Conservation (phyloP, 1,284 basidiomycete species). For the Ceratobasidium sp. region DNA sequence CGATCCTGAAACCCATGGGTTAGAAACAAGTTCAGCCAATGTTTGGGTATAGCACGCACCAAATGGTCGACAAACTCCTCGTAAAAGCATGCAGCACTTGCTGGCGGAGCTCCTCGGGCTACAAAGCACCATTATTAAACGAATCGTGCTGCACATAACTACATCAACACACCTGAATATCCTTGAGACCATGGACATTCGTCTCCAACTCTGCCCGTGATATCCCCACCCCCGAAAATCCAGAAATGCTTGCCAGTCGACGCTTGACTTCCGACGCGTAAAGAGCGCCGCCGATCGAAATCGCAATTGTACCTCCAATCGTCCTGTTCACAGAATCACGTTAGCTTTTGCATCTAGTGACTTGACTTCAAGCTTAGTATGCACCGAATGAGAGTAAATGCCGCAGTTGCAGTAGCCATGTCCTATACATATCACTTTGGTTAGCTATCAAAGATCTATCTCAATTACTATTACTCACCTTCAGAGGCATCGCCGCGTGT, state of each 20-base stretch:
- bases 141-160: not conserved
- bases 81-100: slow-evolving; percentile 53
- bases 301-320: slow-evolving; percentile 51
- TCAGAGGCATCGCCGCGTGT: slow-evolving; percentile 52
- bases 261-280: slow-evolving; percentile 48
- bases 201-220: slow-evolving; percentile 27
- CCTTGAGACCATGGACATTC: slow-evolving; percentile 43
- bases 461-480: not conserved
- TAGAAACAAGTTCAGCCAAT: not conserved
- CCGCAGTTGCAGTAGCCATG: slow-evolving; percentile 51
- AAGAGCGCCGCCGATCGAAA: slow-evolving; percentile 50
- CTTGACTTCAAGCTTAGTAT: not conserved
- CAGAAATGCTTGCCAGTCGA: slow-evolving; percentile 45
- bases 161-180: slow-evolving; percentile 46
- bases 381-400: slow-evolving; percentile 49
- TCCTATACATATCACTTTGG: slow-evolving; percentile 32
- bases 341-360: not conserved
- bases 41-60: slow-evolving; percentile 44
- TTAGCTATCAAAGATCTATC: no score
- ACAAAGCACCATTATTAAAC: not conserved
- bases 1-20: slow-evolving; percentile 22
- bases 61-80: slow-evolving; percentile 52
- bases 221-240: slow-evolving; percentile 40
- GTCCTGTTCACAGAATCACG: slow-evolving; percentile 42
- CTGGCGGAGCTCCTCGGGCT: slow-evolving; percentile 51